Conservation (phyloP, 2,329 filamentous ascomycete genomes). For the Colletotrichum aenigma region DNA sequence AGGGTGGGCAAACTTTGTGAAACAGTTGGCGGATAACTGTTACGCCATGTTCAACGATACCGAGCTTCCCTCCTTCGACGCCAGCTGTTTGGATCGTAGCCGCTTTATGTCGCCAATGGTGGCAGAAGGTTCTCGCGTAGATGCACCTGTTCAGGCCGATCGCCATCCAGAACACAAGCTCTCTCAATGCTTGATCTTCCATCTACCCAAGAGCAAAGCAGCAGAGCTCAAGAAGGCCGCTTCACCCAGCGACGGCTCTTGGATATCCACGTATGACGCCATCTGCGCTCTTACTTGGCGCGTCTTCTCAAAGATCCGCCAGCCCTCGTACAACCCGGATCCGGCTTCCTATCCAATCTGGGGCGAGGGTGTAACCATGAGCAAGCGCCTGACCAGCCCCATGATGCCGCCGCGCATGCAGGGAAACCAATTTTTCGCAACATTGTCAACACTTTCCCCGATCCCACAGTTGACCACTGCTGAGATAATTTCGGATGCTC, state of each 20-base stretch:
- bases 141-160: conserved; percentile 29
- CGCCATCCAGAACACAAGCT: conserved; percentile 32
- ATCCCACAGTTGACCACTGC: conserved; percentile 31
- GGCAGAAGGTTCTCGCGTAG: conserved; percentile 30
- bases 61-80: conserved; percentile 36
- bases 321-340: conserved; percentile 35
- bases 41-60: conserved; percentile 32
- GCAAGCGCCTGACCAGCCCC: conserved; percentile 35
- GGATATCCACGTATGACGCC: conserved; percentile 51
- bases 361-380: conserved; percentile 44
- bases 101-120: conserved; percentile 31
- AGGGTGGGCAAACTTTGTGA: conserved; percentile 40
- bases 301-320: conserved; percentile 36
- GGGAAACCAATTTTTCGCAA: conserved; percentile 36
- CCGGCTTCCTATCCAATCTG: conserved; percentile 31
- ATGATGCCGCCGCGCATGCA: conserved; percentile 35
- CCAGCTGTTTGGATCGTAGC: conserved; percentile 36
- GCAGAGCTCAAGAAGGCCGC: conserved; percentile 41
- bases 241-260: conserved; percentile 33
- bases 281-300: conserved; percentile 46
- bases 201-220: conserved; percentile 47
- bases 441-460: conserved; percentile 26
- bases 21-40: conserved; percentile 49
- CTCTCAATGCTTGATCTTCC: conserved; percentile 39
- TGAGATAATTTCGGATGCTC: conserved; percentile 38